Conservation (phyloP, 345 rosid genomes). For the Arabidopsis thaliana region DNA sequence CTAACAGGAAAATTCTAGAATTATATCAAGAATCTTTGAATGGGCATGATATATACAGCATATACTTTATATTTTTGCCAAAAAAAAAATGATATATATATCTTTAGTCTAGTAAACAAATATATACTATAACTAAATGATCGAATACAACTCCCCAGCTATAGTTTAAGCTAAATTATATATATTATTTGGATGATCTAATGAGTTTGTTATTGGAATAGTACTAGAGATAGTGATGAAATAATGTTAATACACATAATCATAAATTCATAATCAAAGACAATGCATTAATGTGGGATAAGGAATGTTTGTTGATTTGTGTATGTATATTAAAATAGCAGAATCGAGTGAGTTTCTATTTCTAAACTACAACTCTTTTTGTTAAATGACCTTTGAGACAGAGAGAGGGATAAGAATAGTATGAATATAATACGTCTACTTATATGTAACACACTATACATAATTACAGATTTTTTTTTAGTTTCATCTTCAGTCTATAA, state of each 20-base stretch:
- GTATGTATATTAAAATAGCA: not conserved
- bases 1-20: not conserved
- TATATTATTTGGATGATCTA: constrained; percentile 20
- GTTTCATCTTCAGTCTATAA: not conserved
- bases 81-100: not conserved
- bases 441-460: not conserved
- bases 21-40: constrained; percentile 32
- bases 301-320: constrained; percentile 38
- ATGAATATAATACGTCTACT: not conserved
- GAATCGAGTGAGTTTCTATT: constrained; percentile 16
- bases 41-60: constrained; percentile 30
- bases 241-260: not conserved
- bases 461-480: not conserved
- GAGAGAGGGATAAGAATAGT: constrained; percentile 14
- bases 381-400: constrained; percentile 37
- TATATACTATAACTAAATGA: not conserved
- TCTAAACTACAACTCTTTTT: constrained; percentile 15
- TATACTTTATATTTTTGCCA: constrained; percentile 5
- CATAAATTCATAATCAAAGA: constrained; percentile 1
- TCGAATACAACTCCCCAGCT: constrained; percentile 31
- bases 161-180: constrained; percentile 9
- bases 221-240: not conserved
- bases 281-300: constrained; percentile 22
- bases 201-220: constrained; percentile 19
- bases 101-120: constrained; percentile 3